Conservation (phyloP, 179 eudicot species). For the Actinidia chinensis region DNA sequence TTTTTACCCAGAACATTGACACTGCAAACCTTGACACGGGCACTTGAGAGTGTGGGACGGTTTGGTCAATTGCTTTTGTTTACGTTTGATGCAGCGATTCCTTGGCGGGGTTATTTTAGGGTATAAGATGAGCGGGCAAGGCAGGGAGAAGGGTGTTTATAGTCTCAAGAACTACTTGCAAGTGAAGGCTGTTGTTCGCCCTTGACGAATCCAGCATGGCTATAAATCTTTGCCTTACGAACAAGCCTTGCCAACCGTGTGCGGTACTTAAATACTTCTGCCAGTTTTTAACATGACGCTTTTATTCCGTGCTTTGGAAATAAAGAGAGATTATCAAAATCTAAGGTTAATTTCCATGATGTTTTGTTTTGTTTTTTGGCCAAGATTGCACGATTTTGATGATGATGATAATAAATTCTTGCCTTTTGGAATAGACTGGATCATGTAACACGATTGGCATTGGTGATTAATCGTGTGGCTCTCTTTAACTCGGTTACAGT, state of each 20-base stretch:
- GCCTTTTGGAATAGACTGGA: background rate
- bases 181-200: constrained; percentile 71
- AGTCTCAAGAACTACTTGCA: constrained; percentile 61
- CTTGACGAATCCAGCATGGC: constrained; percentile 64
- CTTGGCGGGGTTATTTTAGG: too few relatives aligned
- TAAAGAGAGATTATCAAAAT: too few relatives aligned
- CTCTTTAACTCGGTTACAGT: too few relatives aligned
- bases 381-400: background rate
- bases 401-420: constrained; percentile 6
- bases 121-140: constrained; percentile 71
- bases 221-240: constrained; percentile 31
- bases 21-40: constrained; percentile 59
- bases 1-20: constrained; percentile 57
- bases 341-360: background rate
- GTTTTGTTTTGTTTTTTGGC: background rate
- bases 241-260: too few relatives aligned
- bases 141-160: constrained; percentile 68
- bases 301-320: background rate
- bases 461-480: background rate
- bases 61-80: constrained; percentile 65
- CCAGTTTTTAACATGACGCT: too few relatives aligned
- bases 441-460: background rate
- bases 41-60: constrained; percentile 60
- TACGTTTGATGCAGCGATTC: constrained; percentile 60
- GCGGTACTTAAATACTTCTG: too few relatives aligned